phyloP scores from a whole-genome alignment of 1,284 basidiomycete species.

The Porodaedalea pini region DNA sequence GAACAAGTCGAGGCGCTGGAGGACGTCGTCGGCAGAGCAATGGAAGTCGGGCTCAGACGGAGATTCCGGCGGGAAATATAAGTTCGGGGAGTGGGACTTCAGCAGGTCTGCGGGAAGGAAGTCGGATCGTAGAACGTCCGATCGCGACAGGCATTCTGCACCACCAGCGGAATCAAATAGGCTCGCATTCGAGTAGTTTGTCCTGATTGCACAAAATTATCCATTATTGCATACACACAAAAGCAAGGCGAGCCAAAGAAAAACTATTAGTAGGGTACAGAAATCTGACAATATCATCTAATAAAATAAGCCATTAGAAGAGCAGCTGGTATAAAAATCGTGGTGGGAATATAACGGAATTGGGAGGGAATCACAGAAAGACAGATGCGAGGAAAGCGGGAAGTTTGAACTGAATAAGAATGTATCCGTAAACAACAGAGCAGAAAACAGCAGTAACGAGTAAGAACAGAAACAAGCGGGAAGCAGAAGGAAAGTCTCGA shows the following conservation, averaged over 20 bases:
- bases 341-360: not conserved
- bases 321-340: not conserved
- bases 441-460: not conserved
- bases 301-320: not conserved
- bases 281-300: not conserved
- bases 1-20: slow-evolving; percentile 21
- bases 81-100: slow-evolving; percentile 25
- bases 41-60: slow-evolving; percentile 16
- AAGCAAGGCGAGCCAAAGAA: not conserved
- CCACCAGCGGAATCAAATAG: not conserved
- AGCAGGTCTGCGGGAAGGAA: too few relatives aligned
- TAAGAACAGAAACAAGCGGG: not conserved
- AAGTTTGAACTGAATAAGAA: not conserved
- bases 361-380: not conserved
- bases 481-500: not conserved
- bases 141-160: not conserved
- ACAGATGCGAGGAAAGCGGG: not conserved
- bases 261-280: slow-evolving; percentile 4
- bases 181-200: slow-evolving; percentile 11
- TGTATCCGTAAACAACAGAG: not conserved
- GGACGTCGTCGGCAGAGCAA: slow-evolving; percentile 17
- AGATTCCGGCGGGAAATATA: not conserved
- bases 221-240: not conserved
- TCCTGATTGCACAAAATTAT: not conserved
- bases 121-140: not conserved